phyloP scores from a whole-genome alignment of 2,329 filamentous ascomycete genomes.

The Botrytis medusae region DNA sequence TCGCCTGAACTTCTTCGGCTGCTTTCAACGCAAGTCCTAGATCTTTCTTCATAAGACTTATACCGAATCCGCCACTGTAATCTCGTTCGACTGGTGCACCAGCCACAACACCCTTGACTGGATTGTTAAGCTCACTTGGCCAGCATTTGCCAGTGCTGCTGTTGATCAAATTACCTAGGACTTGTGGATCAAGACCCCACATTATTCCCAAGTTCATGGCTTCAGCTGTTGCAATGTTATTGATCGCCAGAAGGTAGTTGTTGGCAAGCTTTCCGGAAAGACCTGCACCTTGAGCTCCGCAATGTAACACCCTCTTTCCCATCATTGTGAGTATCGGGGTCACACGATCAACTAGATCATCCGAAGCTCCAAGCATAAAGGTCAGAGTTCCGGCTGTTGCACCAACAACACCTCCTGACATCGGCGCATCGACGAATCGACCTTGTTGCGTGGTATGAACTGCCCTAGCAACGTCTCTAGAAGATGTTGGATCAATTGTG shows the following conservation, averaged over 20 bases:
- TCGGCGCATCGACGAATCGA: slow-evolving; percentile 88
- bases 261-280: slow-evolving; percentile 93
- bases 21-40: slow-evolving; percentile 71
- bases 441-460: slow-evolving; percentile 68
- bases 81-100: slow-evolving; percentile 72
- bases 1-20: slow-evolving; percentile 65
- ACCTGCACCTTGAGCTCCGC: slow-evolving; percentile 80
- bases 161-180: slow-evolving; percentile 84
- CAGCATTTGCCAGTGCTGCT: slow-evolving; percentile 92
- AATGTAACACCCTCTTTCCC: slow-evolving; percentile 83
- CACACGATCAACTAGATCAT: slow-evolving; percentile 60
- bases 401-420: slow-evolving; percentile 94
- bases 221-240: slow-evolving; percentile 69
- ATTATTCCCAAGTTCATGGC: slow-evolving; percentile 58
- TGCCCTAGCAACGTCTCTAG: slow-evolving; percentile 70
- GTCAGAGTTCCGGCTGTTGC: slow-evolving; percentile 84
- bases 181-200: slow-evolving; percentile 55
- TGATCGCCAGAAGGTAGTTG: slow-evolving; percentile 93
- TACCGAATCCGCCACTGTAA: slow-evolving; percentile 75
- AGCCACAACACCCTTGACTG: slow-evolving; percentile 79
- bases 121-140: slow-evolving; percentile 95
- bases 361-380: slow-evolving; percentile 85
- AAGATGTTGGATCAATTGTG: slow-evolving; percentile 90
- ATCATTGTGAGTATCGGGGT: slow-evolving; percentile 73
- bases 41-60: slow-evolving; percentile 80